Evolutionary conservation across 768 basidiomycete genomes (phyloP).

Genomic region (Coprinopsis sp.): DNA sequence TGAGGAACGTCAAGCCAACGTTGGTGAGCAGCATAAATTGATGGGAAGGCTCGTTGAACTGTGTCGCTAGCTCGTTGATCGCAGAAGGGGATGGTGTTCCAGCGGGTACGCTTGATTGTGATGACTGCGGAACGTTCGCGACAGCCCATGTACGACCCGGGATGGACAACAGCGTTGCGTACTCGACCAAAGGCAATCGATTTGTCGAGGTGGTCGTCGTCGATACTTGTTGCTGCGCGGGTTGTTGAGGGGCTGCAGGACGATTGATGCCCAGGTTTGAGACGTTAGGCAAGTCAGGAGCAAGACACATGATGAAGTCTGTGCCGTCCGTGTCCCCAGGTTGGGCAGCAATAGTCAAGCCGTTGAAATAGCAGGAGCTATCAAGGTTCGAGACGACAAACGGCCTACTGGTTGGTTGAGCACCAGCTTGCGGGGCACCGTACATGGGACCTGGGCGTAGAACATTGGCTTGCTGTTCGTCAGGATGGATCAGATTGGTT

Average conservation of each 20-base stretch:
- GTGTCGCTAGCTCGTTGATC: slow-evolving; percentile 78
- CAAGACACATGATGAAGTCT: slow-evolving; percentile 69
- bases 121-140: slow-evolving; percentile 45
- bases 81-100: slow-evolving; percentile 48
- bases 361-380: slow-evolving; percentile 60
- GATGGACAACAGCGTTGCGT: slow-evolving; percentile 72
- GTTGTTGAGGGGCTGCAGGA: slow-evolving; percentile 36
- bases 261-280: slow-evolving; percentile 59
- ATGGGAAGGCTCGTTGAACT: slow-evolving; percentile 67
- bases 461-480: slow-evolving; percentile 54
- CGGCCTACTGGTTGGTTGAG: slow-evolving; percentile 46
- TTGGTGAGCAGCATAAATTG: slow-evolving; percentile 90
- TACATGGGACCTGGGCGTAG: slow-evolving; percentile 47
- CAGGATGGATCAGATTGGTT: slow-evolving; percentile 69
- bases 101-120: slow-evolving; percentile 23
- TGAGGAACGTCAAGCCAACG: slow-evolving; percentile 75
- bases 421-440: slow-evolving; percentile 39
- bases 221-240: slow-evolving; percentile 33
- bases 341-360: slow-evolving; percentile 67
- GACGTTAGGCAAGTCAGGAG: slow-evolving; percentile 72
- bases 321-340: slow-evolving; percentile 68
- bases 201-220: slow-evolving; percentile 28
- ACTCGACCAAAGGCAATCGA: slow-evolving; percentile 68
- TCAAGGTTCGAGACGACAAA: slow-evolving; percentile 58
- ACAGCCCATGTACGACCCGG: slow-evolving; percentile 85